phyloP scores from a whole-genome alignment of 371 early-diverging fungal species.

The Mucor sp. region DNA sequence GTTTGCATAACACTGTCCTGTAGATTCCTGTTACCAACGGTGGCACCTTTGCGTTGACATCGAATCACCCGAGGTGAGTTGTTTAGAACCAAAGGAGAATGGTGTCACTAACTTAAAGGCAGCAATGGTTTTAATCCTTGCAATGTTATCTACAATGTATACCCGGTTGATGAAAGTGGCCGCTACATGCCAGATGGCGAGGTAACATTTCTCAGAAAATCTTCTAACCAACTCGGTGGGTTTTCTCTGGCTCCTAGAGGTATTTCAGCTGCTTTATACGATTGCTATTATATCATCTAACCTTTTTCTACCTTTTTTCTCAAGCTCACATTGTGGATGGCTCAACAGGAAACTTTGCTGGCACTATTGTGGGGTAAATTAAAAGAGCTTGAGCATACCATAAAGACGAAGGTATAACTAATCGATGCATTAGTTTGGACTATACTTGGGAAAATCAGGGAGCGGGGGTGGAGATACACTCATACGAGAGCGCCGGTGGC shows the following conservation, averaged over 20 bases:
- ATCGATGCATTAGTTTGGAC: not conserved
- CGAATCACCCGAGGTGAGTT: not conserved
- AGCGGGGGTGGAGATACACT: conserved; percentile 17
- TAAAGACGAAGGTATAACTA: too few relatives aligned
- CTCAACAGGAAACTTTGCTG: conserved; percentile 25
- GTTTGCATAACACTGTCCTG: too few relatives aligned
- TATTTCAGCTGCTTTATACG: not conserved
- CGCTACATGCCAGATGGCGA: not conserved
- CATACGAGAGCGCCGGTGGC: conserved; percentile 11
- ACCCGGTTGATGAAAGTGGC: conserved; percentile 18
- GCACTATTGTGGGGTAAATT: conserved; percentile 7
- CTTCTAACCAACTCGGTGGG: conserved; percentile 17
- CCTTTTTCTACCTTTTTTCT: not conserved
- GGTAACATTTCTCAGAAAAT: conserved; percentile 12
- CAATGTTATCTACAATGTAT: conserved; percentile 24
- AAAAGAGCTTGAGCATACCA: too few relatives aligned
- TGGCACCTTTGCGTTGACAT: conserved; percentile 9
- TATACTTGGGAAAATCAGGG: conserved; percentile 11
- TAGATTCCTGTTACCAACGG: conserved; percentile 23
- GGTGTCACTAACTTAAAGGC: too few relatives aligned
- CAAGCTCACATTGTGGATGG: conserved; percentile 17
- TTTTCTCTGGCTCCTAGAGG: conserved; percentile 27
- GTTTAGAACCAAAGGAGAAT: not conserved
- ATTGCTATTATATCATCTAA: not conserved
- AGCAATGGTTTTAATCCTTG: conserved; percentile 11